Evolutionary conservation across 2,329 filamentous ascomycete species (phyloP), one percentile per base, ranked within the genome.

Genomic region (Penicillium aurantiogriseum): DNA sequence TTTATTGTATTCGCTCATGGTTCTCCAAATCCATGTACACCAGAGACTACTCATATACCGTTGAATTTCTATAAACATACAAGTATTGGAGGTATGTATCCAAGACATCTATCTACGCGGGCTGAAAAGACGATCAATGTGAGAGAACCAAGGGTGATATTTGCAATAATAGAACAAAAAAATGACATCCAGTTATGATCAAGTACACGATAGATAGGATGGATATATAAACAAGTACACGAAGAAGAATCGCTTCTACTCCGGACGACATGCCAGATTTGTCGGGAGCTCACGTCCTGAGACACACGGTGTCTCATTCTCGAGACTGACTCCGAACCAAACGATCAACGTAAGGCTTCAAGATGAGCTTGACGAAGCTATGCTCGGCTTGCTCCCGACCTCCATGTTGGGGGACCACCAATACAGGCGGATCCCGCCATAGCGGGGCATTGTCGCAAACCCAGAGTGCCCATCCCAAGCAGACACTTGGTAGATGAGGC

Each of bases 151-250:
- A 29, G 15, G 17, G 25, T 13, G 31, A 35, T 35, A 47, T 47
- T n/a, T 47, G 45, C 45, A 35, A 25, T 35, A 36, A 47, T 23
- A 25, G 7, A 33, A 25, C 31, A 23, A 35, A 17, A 40, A 43
- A 17, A 38, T 29, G 15, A 55, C n/a, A 55, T 55, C 39, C 19
- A 55, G 17, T n/a, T 51, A 43, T 51, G n/a, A 43, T 52, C 52
- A 51, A 29, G 25, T 52, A 53, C 49, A 56, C 39, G 29, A 19
- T 29, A 42, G 23, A 47, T 53, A 53, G 3, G 27, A 21, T 35
- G 45, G 29, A 56, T 56, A 56, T 56, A 53, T 56, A 36, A 27
- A 56, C 49, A 53, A 56, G 36, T 46, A 56, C 38, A 43, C 27
- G 52, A 43, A 35, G 23, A 39, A 29, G 36, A 47, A 42, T 47